phyloP scores from a whole-genome alignment of 2,329 filamentous ascomycete genomes.

The Alternaria solani region DNA sequence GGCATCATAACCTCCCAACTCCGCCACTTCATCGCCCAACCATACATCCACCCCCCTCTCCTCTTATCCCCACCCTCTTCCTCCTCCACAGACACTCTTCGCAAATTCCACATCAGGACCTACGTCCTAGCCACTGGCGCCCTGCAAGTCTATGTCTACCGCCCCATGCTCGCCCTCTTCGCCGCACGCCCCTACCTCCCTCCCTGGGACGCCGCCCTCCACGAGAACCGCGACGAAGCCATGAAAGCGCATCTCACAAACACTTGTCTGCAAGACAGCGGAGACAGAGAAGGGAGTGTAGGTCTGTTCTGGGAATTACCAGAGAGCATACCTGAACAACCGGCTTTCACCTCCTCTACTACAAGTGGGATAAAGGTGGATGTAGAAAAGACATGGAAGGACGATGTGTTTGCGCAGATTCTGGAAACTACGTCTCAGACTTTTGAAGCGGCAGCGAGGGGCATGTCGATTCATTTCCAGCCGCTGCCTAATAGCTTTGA shows the following conservation, averaged over 20 bases:
- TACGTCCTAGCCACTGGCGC: conserved; percentile 86
- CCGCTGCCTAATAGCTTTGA: conserved; percentile 89
- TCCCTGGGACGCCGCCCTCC: conserved; percentile 59
- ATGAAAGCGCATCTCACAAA: conserved; percentile 89
- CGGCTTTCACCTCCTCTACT: neutral
- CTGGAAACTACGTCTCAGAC: conserved; percentile 75
- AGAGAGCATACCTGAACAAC: conserved; percentile 33
- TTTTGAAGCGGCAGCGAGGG: conserved; percentile 85
- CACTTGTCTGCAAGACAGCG: conserved; percentile 80
- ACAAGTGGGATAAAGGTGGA: neutral
- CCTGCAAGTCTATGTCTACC: conserved; percentile 85
- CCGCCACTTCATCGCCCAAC: conserved; percentile 93
- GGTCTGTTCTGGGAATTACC: conserved; percentile 77
- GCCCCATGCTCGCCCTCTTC: conserved; percentile 91
- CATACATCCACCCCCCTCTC: conserved; percentile 90
- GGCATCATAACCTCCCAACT: conserved; percentile 86
- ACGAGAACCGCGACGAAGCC: conserved; percentile 41
- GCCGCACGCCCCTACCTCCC: conserved; percentile 75
- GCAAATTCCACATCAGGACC: conserved; percentile 94
- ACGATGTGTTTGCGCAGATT: conserved; percentile 76
- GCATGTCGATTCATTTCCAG: conserved; percentile 91
- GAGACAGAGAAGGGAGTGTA: conserved; percentile 70
- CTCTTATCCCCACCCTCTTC: conserved; percentile 62
- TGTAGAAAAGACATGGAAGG: conserved; percentile 55
- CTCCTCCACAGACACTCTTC: conserved; percentile 41